Conservation (phyloP, 1,284 basidiomycete genomes). For the Mycena sp. region DNA sequence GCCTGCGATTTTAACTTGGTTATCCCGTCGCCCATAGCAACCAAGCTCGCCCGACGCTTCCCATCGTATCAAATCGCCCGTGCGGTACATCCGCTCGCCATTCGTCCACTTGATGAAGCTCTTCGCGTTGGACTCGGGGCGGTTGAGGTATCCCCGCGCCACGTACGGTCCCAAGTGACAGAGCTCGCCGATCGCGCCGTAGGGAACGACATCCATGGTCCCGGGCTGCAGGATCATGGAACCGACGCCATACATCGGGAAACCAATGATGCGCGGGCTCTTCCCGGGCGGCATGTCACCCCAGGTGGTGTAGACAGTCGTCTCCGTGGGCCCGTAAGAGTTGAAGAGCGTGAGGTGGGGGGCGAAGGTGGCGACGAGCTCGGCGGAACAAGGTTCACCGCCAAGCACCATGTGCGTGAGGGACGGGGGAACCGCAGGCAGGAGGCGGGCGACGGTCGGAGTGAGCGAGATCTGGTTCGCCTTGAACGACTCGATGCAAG, state of each 20-base stretch:
- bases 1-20: conserved; percentile 29
- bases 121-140: conserved; percentile 15
- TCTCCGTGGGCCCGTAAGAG: conserved; percentile 24
- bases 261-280: conserved; percentile 24
- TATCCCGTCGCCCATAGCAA: conserved; percentile 24
- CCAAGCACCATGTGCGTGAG: conserved; percentile 16
- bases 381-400: conserved; percentile 27
- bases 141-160: conserved; percentile 29
- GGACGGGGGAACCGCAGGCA: not conserved
- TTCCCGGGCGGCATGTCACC: conserved; percentile 9
- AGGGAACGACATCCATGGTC: conserved; percentile 16
- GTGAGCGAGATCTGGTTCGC: conserved; percentile 15
- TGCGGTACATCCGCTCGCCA: conserved; percentile 23
- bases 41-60: conserved; percentile 23
- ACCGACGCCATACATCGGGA: conserved; percentile 10
- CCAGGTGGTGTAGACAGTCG: conserved; percentile 23
- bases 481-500: conserved; percentile 10
- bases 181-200: conserved; percentile 27
- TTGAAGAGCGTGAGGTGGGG: conserved; percentile 10
- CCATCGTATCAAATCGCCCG: conserved; percentile 29
- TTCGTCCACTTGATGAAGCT: conserved; percentile 20
- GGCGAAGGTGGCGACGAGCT: conserved; percentile 18
- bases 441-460: conserved; percentile 7
- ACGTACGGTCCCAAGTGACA: conserved; percentile 27
- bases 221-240: conserved; percentile 23